Evolutionary conservation across 108 stramenopile genomes (phyloP), one percentile per base, ranked within the genome.

Genomic region (Conticribra guillardii): DNA sequence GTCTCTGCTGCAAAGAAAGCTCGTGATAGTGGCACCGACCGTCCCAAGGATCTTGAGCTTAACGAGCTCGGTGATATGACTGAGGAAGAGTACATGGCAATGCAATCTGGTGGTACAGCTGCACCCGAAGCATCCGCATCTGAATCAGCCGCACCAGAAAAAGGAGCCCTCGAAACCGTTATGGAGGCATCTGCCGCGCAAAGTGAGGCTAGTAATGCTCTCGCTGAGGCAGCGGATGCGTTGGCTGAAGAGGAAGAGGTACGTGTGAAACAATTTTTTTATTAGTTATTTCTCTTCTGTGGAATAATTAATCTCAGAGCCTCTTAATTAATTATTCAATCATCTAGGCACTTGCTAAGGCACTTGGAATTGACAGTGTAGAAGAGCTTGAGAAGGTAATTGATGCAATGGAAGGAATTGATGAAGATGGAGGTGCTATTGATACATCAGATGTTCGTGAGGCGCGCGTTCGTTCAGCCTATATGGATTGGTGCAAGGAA

Each of bases 401-500:
- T 34, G 93, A 94, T 76, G 74, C 82, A 16, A 63, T 91, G 69
- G 86, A 89, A 47, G 93, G 90, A 11, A 86, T 90, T 61, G 89
- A 76, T 31, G 54, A 76, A 9, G 93, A 94, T 52, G 93, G 90
- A 22, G 87, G 79, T 31, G 77, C 57, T 33, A 21, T 85, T 30
- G 86, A 85, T 27, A 73, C 73, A n/a, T 82, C 85, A 7, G 87
- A 91, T 67, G 60, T 94, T 9, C 89, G 92, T 16, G 93, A 94
- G 74, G 93, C 89, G 14, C 82, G 89, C n/a, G 84, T 91, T 21
- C 84, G 93, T 57, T 79, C 90, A 19, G 90, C 87, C 4, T 94
- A 94, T 50, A 32, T 91, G 74, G 86, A 89, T 4, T 94, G 93
- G 93, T 94, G 93, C 78, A 88, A 88, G 49, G 85, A 91, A 51